Base-by-base conservation (phyloP, 352 stramenopile genomes). In the Globisporangium takayamanum region DNA sequence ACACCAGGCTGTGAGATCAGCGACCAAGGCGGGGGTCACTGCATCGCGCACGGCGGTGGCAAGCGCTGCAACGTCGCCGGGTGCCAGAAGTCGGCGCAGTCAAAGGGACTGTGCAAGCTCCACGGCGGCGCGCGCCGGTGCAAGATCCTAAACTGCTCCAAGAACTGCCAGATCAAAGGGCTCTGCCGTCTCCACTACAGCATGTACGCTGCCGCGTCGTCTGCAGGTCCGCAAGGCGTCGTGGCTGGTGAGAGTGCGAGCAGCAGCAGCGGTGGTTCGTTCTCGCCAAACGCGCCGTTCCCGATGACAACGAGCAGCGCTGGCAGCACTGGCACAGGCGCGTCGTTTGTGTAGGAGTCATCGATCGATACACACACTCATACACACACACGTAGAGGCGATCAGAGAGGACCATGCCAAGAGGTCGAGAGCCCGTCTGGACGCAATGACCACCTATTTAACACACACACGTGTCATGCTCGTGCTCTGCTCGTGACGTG, bases 11-110 rank as follows among this genome's bases (percentile, higher is more conserved):
- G 87, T 63, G 73, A 84, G 39, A 93, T 93, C 66, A 88, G 76
- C 60, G 87, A 94, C 73, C 86, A 95, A 59, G 84, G 86, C 55
- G 84, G 87, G 56, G 87, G 84, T 41, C 81, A 88, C 64, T 94
- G 84, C 68, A 89, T 89, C 62, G 59, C 59, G 0, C 74, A 84
- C 30, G 72, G 72, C 33, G 74, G 74, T 28, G 74, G 74, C 42
- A 84, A 84, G 58, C 71, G 67, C 26, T 84, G 74, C 47, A 64
- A 65, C n/a, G 36, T 83, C 80, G 0, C 82, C 88, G 81, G 78
- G n/a, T 94, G 85, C 49, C 68, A 83, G 46, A 92, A 93, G 64
- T 92, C 83, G 28, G 85, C 84, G 18, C 84, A 94, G 60, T 92
- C 80, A 39, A 81, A 88, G 52, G 87, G 87, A 0, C 62, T 90